Percentiles rank a stretch among this genome's conserved stretches.
Conservation (phyloP, 2,329 filamentous ascomycete species). For the Monosporascus sp. region DNA sequence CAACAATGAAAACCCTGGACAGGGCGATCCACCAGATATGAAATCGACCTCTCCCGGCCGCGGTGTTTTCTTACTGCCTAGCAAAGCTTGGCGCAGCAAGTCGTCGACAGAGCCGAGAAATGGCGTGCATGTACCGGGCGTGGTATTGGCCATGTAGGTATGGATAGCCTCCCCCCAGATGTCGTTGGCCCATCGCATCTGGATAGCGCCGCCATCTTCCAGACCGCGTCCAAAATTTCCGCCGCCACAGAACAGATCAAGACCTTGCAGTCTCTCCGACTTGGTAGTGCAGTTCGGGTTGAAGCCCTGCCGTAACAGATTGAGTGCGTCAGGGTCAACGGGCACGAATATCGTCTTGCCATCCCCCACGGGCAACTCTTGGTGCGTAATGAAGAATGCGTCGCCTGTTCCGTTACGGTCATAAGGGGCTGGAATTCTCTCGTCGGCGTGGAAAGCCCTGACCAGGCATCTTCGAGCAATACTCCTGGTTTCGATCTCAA, state of each 20-base stretch:
- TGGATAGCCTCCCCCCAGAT: slow-evolving; percentile 58
- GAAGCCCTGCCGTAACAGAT: slow-evolving; percentile 48
- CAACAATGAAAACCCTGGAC: slow-evolving; percentile 65
- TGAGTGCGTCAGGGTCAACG: slow-evolving; percentile 24
- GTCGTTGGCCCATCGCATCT: slow-evolving; percentile 66
- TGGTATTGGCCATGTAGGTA: slow-evolving; percentile 65
- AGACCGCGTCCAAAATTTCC: slow-evolving; percentile 73
- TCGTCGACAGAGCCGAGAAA: slow-evolving; percentile 71
- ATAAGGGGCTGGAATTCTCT: slow-evolving; percentile 57
- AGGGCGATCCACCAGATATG: slow-evolving; percentile 69
- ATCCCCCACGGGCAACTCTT: slow-evolving; percentile 20
- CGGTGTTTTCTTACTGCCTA: slow-evolving; percentile 46
- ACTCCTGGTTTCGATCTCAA: slow-evolving; percentile 26
- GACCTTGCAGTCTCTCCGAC: slow-evolving; percentile 43
- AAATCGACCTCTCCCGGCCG: slow-evolving; percentile 59
- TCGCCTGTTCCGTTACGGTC: slow-evolving; percentile 59
- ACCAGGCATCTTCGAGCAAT: slow-evolving; percentile 56
- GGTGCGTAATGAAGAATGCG: slow-evolving; percentile 56
- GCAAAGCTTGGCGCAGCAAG: slow-evolving; percentile 50
- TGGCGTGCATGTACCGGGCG: slow-evolving; percentile 37
- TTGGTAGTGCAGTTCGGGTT: slow-evolving; percentile 32
- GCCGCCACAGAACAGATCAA: slow-evolving; percentile 74
- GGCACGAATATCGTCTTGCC: slow-evolving; percentile 25
- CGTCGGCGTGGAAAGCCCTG: slow-evolving; percentile 41
- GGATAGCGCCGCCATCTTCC: slow-evolving; percentile 62